Base-by-base conservation (phyloP, 768 basidiomycete genomes). In the Boletus pseudopeckii region DNA sequence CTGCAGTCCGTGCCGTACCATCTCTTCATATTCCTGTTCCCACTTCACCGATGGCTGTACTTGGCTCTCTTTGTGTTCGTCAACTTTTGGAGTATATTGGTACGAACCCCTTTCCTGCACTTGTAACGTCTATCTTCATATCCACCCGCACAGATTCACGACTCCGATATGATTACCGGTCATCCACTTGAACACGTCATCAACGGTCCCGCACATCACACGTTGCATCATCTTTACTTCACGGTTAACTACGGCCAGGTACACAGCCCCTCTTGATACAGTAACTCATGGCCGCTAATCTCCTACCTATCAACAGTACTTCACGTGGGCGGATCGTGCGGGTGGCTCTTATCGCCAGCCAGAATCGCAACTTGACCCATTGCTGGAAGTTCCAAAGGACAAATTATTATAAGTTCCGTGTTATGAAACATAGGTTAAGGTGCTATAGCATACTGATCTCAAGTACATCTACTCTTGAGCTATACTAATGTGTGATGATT, bases 191-290 rank as follows among this genome's bases (percentile, higher is more conserved):
- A 98, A 73, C 85, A 79, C 54, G 73, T 90, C 67, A 94, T 99
- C 74, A 99, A 98, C 72, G 94, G 93, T n/a, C 96, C 97, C 3
- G 92, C 95, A 2, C 97, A 99, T 63, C 97, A 99, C 70, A 98
- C 95, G 0, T 77, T 98, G 40, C 96, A 98, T 69, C 97, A 98
- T 66, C 74, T 99, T 20, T 96, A 95, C 76, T 98, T 98, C 75
- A 97, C 89, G 40, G 88, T 90, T 61, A 98, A 98, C 76, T 96
- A 93, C 71, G 94, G 93, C 22, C 92, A 93, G 77, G 85, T 86
- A 68, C 60, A 62, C 88, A 43, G 32, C 48, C 41, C 14, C 17
- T 48, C 14, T 54, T 42, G 52, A 55, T 48, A 45, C 13, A 15
- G 36, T n/a, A 24, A 9, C 7, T 7, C 7, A 33, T 17, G 33